Conservation (phyloP, 108 stramenopile genomes). For the Mayamaea pseudoterrestris region DNA sequence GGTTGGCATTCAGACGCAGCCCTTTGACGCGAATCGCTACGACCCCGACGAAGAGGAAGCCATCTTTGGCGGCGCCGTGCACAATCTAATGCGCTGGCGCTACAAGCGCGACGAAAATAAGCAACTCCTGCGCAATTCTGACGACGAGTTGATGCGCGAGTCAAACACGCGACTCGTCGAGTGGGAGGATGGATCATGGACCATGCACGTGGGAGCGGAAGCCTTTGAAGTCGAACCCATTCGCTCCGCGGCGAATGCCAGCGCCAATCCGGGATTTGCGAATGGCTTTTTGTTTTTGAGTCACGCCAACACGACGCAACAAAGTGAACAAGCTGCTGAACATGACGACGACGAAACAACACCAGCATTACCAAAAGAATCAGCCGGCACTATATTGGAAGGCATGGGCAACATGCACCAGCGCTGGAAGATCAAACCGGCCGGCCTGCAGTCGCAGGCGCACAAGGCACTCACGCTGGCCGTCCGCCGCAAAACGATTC, state of each 20-base stretch:
- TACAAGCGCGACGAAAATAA: slow-evolving; percentile 36
- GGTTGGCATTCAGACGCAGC: slow-evolving; percentile 53
- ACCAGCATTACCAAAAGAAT: slow-evolving; percentile 25
- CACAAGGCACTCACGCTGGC: slow-evolving; percentile 72
- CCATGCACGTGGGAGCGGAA: slow-evolving; percentile 77
- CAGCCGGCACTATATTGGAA: slow-evolving; percentile 46
- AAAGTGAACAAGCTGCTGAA: slow-evolving; percentile 5
- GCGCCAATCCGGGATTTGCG: slow-evolving; percentile 39
- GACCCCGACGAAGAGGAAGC: slow-evolving; percentile 42
- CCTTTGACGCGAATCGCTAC: slow-evolving; percentile 56
- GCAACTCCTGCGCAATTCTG: slow-evolving; percentile 20
- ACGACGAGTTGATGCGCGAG: slow-evolving; percentile 27
- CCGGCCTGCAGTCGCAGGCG: slow-evolving; percentile 58
- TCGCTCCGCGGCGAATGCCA: slow-evolving; percentile 1
- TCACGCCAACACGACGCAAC: slow-evolving; percentile 38
- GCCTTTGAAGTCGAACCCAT: slow-evolving; percentile 61
- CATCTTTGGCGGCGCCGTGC: slow-evolving; percentile 39
- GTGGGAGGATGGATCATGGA: slow-evolving; percentile 82
- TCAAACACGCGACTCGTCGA: slow-evolving; percentile 71
- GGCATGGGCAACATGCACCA: slow-evolving; percentile 46
- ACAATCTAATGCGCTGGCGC: slow-evolving; percentile 79
- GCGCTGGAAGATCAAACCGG: slow-evolving; percentile 46
- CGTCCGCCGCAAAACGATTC: slow-evolving; percentile 61
- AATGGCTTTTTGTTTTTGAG: slow-evolving; percentile 65
- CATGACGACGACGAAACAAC: slow-evolving; percentile 25